A percentile compares a stretch with the other conserved stretches of the same genome.
Conservation (phyloP, 805 yeast species). For the Cyberlindnera samutprakarnensis region DNA sequence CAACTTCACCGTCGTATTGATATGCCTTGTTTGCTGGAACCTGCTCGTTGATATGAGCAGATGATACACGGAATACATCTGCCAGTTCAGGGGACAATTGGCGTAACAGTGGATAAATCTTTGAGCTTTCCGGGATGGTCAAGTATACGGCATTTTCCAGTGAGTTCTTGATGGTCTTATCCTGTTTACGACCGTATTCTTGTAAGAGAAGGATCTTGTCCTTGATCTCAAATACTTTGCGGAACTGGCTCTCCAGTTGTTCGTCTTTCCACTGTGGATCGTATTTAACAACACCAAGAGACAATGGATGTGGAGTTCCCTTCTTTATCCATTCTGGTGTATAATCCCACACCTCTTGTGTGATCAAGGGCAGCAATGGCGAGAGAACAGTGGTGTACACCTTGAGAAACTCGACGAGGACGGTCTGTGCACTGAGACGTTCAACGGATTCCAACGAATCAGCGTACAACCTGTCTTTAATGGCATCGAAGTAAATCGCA, state of each 20-base stretch:
- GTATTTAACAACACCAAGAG: slow-evolving; percentile 10
- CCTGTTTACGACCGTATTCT: slow-evolving; percentile 47
- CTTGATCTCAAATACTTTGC: slow-evolving; percentile 37
- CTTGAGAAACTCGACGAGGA: slow-evolving; percentile 48
- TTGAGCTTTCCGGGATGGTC: slow-evolving; percentile 14
- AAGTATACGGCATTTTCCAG: slow-evolving; percentile 48
- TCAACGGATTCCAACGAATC: slow-evolving; percentile 40
- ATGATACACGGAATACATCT: slow-evolving; percentile 60
- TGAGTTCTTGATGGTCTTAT: slow-evolving; percentile 43
- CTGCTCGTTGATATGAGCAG: slow-evolving; percentile 32
- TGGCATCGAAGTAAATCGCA: slow-evolving; percentile 76
- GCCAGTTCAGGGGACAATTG: slow-evolving; percentile 33
- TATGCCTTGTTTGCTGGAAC: slow-evolving; percentile 11
- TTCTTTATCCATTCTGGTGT: slow-evolving; percentile 25
- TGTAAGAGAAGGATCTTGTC: slow-evolving; percentile 41
- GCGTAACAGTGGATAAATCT: slow-evolving; percentile 6
- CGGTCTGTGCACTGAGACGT: slow-evolving; percentile 59
- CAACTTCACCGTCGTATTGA: slow-evolving; percentile 25
- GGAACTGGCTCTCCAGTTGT: slow-evolving; percentile 35
- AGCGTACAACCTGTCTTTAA: slow-evolving; percentile 81
- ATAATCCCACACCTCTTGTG: slow-evolving; percentile 85
- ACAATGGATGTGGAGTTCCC: slow-evolving; percentile 11
- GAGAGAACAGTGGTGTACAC: slow-evolving; percentile 61
- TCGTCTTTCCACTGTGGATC: slow-evolving; percentile 25
- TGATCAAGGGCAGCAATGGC: slow-evolving; percentile 76